phyloP scores from a whole-genome alignment of 306 rosid species.

The Cyamopsis tetragonoloba region DNA sequence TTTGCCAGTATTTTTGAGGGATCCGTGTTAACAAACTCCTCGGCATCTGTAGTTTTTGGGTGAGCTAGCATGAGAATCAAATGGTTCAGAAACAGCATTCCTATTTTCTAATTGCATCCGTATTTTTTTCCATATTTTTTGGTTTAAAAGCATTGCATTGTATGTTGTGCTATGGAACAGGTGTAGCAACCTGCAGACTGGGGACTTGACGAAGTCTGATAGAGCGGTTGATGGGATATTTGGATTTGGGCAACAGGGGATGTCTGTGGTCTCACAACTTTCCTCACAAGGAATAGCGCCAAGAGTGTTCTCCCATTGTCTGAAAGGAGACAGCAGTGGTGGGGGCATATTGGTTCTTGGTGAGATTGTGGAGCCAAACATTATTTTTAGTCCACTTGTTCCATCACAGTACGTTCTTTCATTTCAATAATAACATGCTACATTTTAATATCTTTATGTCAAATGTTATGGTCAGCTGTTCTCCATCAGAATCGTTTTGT shows the following conservation, averaged over 20 bases:
- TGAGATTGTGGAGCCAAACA: conserved; percentile 74
- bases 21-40: conserved; percentile 44
- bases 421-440: conserved; percentile 10
- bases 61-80: conserved; percentile 33
- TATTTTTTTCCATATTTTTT: neutral
- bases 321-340: conserved; percentile 74
- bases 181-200: conserved; percentile 78
- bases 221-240: conserved; percentile 90
- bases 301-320: conserved; percentile 84
- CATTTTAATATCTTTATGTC: neutral
- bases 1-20: conserved; percentile 54
- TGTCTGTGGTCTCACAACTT: conserved; percentile 80
- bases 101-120: neutral
- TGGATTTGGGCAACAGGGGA: conserved; percentile 80
- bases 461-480: neutral
- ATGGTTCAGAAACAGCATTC: neutral
- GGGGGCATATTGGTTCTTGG: conserved; percentile 95
- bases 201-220: conserved; percentile 74
- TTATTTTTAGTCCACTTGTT: conserved; percentile 79
- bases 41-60: conserved; percentile 76
- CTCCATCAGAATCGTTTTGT: neutral
- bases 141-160: conserved; percentile 29
- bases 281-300: conserved; percentile 68
- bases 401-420: conserved; percentile 71
- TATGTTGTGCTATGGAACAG: conserved; percentile 51